Base-by-base conservation (phyloP, 805 yeast genomes). In the Candida germanica region DNA sequence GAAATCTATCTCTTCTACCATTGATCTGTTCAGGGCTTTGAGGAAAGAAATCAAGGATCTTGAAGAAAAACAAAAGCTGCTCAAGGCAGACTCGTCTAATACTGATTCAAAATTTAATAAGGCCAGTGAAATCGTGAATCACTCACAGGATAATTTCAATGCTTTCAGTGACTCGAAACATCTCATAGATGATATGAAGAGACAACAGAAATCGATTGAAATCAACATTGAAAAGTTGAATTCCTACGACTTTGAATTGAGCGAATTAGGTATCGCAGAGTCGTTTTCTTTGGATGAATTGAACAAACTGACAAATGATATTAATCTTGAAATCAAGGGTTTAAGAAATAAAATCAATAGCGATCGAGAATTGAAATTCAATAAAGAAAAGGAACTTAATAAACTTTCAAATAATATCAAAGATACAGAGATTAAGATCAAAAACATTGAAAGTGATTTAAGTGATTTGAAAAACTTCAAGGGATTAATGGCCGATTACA, bases 381-480 rank as follows among this genome's bases (percentile, higher is more conserved):
- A 49, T 4, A 53, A 56, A 6, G 69, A 73, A 17, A 64, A 65
- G 28, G 76, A 72, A 24, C 37, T 73, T 14, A 60, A 64, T 6
- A 56, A 64, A 10, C 44, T 79, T 15, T 83, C 80, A 39, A 68
- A 61, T 22, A 56, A 57, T 23, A 56, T 79, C 10, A 77, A 78
- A 39, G 85, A 80, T 46, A 67, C 71, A 35, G 65, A 67, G 46
- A 53, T 82, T 29, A 47, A 51, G 3, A 71, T 84, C 17, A 74
- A 77, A 44, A 68, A 72, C 29, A 52, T 77, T 38, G 84, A 80
- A 48, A 66, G 62, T 31, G 58, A 77, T 4, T 58, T 77, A 20
- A 52, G 68, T 30, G 83, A 79, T 38, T 62, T 42, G 12, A 42
- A 39, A 29, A 40, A 42, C 16, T 26, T 30, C 23, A 35, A 37